These are phyloP conservation scores for Larix kaempferi DNA, from an alignment of 75 land plant species.

Conservation along the genomic window DNA sequence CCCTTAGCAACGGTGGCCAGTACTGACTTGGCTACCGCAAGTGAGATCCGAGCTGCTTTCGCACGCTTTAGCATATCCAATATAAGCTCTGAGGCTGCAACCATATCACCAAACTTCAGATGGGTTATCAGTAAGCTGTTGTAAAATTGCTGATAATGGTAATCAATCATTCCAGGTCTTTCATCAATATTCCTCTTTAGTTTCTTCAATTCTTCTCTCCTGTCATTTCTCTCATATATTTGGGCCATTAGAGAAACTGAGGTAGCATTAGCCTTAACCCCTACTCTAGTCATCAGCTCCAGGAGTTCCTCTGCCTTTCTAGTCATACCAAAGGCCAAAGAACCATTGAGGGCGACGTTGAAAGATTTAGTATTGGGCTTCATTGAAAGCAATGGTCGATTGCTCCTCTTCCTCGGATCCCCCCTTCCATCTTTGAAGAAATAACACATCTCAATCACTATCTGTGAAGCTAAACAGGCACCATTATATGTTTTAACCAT, in stretches of 20 bases:
- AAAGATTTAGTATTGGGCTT: slow-evolving; percentile 52
- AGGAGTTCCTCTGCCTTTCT: slow-evolving; percentile 66
- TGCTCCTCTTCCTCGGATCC: slow-evolving; percentile 62
- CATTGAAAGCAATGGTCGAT: slow-evolving; percentile 58
- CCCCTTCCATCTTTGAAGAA: slow-evolving; percentile 58
- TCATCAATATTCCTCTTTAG: slow-evolving; percentile 53
- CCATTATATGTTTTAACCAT: slow-evolving; percentile 39
- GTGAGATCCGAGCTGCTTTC: slow-evolving; percentile 42
- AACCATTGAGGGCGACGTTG: slow-evolving; percentile 49
- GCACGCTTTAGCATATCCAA: slow-evolving; percentile 54
- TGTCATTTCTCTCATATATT: slow-evolving; percentile 67
- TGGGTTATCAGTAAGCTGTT: slow-evolving; percentile 54
- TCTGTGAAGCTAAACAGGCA: slow-evolving; percentile 54
- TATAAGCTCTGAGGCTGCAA: slow-evolving; percentile 48
- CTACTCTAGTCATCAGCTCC: slow-evolving; percentile 57
- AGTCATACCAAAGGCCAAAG: slow-evolving; percentile 49
- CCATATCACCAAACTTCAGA: slow-evolving; percentile 53
- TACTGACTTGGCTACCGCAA: slow-evolving; percentile 30
- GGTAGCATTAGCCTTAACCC: slow-evolving; percentile 37
- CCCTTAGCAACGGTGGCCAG: slow-evolving; percentile 2
- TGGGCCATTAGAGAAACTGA: slow-evolving; percentile 49
- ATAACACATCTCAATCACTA: slow-evolving; percentile 57
- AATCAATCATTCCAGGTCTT: slow-evolving; percentile 24
- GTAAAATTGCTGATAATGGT: slow-evolving; percentile 45
- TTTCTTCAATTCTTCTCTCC: slow-evolving; percentile 52